Evolutionary conservation across 495 filamentous ascomycete genomes (phyloP).

Genomic region (Daldinia concentrica): DNA sequence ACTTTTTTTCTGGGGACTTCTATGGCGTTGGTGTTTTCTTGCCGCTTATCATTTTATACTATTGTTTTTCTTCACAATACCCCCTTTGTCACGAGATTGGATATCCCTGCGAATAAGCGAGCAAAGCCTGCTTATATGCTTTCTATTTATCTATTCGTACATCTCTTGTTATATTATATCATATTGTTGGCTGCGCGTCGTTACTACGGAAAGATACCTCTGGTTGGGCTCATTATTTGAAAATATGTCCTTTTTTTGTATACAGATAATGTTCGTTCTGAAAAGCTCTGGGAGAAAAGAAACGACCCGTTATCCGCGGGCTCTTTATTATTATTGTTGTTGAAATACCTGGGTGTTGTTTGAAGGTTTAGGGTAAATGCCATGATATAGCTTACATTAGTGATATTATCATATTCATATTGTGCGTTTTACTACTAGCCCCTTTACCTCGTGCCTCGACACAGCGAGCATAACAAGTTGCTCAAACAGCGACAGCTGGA

Average conservation of each 20-base stretch:
- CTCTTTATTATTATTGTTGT: not conserved
- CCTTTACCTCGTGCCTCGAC: not conserved
- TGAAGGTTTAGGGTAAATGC: not conserved
- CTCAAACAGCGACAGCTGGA: not conserved
- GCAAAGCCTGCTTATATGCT: not conserved
- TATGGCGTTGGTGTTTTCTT: constrained; percentile 37
- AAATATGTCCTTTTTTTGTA: not conserved
- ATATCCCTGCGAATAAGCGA: not conserved
- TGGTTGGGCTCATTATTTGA: not conserved
- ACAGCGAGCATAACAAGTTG: not conserved
- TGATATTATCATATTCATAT: not conserved
- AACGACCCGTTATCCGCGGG: not conserved
- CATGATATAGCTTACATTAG: not conserved
- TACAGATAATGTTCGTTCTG: not conserved
- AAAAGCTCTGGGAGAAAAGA: not conserved
- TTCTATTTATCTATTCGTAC: not conserved
- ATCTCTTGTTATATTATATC: not conserved
- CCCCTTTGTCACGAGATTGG: constrained; percentile 15
- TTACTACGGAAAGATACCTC: constrained; percentile 6
- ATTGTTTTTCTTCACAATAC: constrained; percentile 27
- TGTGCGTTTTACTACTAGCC: not conserved
- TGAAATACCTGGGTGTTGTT: not conserved
- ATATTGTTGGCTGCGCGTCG: not conserved
- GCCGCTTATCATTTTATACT: constrained; percentile 12
- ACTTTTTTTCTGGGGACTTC: constrained; percentile 34